These are phyloP conservation scores for Nidularia sp. DNA, from an alignment of 768 basidiomycete genomes.

Conservation along the genomic window DNA sequence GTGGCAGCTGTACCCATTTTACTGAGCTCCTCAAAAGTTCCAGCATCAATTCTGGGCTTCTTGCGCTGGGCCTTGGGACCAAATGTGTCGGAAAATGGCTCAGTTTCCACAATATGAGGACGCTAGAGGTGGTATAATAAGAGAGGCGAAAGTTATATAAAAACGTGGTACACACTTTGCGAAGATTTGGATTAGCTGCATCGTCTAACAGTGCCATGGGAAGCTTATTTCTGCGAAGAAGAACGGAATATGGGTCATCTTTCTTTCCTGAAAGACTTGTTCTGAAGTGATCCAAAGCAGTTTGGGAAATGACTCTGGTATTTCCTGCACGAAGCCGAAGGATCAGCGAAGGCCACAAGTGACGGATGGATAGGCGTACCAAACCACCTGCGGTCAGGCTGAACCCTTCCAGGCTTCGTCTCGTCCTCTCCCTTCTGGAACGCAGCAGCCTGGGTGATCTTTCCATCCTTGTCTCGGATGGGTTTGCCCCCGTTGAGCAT, in stretches of 20 bases:
- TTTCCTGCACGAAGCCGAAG: conserved; percentile 55
- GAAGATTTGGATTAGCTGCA: conserved; percentile 71
- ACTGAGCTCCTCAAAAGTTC: conserved; percentile 87
- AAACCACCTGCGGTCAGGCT: conserved; percentile 96
- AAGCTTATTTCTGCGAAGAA: conserved; percentile 90
- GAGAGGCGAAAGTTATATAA: not conserved
- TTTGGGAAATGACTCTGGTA: conserved; percentile 97
- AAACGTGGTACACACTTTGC: conserved; percentile 53
- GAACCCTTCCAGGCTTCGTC: conserved; percentile 83
- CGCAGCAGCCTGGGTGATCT: conserved; percentile 88
- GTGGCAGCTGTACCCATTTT: conserved; percentile 53
- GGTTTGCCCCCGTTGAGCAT: conserved; percentile 93
- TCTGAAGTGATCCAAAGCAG: conserved; percentile 93
- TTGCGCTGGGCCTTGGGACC: conserved; percentile 96
- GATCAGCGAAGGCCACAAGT: not conserved
- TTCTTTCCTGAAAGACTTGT: conserved; percentile 81
- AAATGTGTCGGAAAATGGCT: conserved; percentile 92
- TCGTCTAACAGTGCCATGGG: conserved; percentile 96
- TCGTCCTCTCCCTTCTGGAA: conserved; percentile 96
- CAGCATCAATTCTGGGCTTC: conserved; percentile 80
- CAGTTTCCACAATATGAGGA: conserved; percentile 92
- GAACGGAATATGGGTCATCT: conserved; percentile 93
- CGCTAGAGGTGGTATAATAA: conserved; percentile 41
- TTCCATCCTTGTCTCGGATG: conserved; percentile 86
- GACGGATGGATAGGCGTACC: conserved; percentile 47